phyloP scores from a whole-genome alignment of 352 stramenopile genomes.

The Heterotrichella gracilis region DNA sequence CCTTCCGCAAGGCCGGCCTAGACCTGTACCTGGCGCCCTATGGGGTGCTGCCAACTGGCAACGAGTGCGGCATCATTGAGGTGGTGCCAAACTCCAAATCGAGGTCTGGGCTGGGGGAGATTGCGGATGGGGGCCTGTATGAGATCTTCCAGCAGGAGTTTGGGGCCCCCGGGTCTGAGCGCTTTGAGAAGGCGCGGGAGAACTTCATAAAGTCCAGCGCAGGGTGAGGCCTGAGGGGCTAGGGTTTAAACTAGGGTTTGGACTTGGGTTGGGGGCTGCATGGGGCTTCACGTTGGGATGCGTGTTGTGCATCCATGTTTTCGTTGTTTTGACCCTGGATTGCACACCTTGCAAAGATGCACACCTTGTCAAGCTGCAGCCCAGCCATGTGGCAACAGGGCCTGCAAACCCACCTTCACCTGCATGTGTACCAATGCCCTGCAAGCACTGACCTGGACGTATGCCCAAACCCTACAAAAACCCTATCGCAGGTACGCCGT shows the following conservation, averaged over 20 bases:
- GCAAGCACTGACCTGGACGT: background rate
- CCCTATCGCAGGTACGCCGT: conserved; percentile 15
- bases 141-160: conserved; percentile 18
- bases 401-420: background rate
- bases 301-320: no score
- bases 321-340: no score
- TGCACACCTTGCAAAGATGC: no score
- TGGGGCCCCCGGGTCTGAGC: conserved; percentile 8
- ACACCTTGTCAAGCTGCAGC: no score
- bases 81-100: conserved; percentile 20
- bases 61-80: conserved; percentile 21
- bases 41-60: conserved; percentile 19
- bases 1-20: conserved; percentile 13
- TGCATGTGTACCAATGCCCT: conserved; percentile 7
- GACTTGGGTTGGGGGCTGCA: background rate
- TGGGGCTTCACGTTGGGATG: no score
- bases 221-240: no score
- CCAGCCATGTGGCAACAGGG: background rate
- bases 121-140: conserved; percentile 17
- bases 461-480: background rate
- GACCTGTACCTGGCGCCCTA: conserved; percentile 20
- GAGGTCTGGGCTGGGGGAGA: conserved; percentile 22
- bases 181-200: background rate
- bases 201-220: conserved; percentile 18
- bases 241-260: background rate